A percentile compares a stretch with the other conserved stretches of the same genome.
These are phyloP conservation scores for Malbranchea zuffiana DNA, from an alignment of 2,329 filamentous ascomycete species.

Conservation along the genomic window DNA sequence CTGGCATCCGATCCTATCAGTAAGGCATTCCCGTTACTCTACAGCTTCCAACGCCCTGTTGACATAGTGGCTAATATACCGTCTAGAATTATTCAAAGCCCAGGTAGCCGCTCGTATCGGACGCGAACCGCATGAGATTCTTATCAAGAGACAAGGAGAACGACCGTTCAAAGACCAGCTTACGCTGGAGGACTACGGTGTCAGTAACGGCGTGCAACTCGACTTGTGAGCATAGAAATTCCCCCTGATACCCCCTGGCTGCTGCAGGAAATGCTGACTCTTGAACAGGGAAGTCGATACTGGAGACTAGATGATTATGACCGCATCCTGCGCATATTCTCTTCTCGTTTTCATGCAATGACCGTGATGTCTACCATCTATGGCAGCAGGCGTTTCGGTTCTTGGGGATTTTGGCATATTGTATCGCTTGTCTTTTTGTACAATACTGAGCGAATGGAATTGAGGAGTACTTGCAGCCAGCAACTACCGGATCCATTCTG, in stretches of 20 bases:
- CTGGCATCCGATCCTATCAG: slow-evolving; percentile 70
- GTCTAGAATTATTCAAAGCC: slow-evolving; percentile 64
- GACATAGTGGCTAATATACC: slow-evolving; percentile 13
- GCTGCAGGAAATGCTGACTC: slow-evolving; percentile 19
- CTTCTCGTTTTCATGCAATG: slow-evolving; percentile 2
- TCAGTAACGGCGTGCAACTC: slow-evolving; percentile 69
- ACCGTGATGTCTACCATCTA: slow-evolving; percentile 8
- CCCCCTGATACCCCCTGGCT: background rate
- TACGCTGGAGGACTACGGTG: slow-evolving; percentile 82
- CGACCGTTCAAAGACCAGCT: slow-evolving; percentile 87
- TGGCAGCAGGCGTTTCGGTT: slow-evolving; percentile 5
- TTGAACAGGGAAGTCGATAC: slow-evolving; percentile 36
- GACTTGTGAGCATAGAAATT: slow-evolving; percentile 30
- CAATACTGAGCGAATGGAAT: slow-evolving; percentile 4
- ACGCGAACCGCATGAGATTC: slow-evolving; percentile 77
- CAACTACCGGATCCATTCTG: background rate
- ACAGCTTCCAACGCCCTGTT: background rate
- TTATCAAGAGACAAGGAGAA: slow-evolving; percentile 85
- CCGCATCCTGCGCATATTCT: slow-evolving; percentile 8
- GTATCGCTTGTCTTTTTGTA: slow-evolving; percentile 7
- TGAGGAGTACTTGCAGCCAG: slow-evolving; percentile 3
- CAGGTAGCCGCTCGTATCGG: slow-evolving; percentile 85
- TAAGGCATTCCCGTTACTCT: slow-evolving; percentile 17
- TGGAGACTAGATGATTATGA: slow-evolving; percentile 33
- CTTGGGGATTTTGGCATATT: background rate